Evolutionary conservation across 345 rosid genomes (phyloP).

Genomic region (Lepidium africanum): DNA sequence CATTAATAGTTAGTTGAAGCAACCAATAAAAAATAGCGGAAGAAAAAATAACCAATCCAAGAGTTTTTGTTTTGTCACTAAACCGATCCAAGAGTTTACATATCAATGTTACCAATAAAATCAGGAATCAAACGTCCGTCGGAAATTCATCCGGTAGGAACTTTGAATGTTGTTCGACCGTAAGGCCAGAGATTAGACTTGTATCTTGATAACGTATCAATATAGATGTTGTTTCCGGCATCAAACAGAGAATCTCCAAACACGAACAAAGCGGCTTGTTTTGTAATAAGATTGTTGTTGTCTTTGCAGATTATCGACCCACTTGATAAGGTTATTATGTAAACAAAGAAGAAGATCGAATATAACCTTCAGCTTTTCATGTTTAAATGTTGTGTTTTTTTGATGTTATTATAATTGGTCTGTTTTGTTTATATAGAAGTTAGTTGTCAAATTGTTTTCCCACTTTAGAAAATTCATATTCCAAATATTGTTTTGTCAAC

Average conservation of each 20-base stretch:
- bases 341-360: background rate
- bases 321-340: background rate
- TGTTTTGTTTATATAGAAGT: background rate
- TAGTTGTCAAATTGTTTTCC: too few species aligned
- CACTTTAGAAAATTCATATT: too few species aligned
- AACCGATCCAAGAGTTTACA: too few species aligned
- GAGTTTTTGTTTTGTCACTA: background rate
- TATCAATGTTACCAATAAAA: slow-evolving; percentile 25
- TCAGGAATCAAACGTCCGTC: slow-evolving; percentile 38
- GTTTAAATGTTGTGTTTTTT: background rate
- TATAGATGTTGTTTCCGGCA: slow-evolving; percentile 41
- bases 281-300: background rate
- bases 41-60: background rate
- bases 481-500: too few species aligned
- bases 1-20: too few species aligned
- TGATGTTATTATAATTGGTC: background rate
- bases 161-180: slow-evolving; percentile 31
- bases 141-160: slow-evolving; percentile 36
- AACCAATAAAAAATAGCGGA: too few species aligned
- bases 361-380: background rate
- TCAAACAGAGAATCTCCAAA: slow-evolving; percentile 48
- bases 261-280: slow-evolving; percentile 31
- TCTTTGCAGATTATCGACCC: background rate
- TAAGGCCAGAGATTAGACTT: slow-evolving; percentile 32
- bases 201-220: slow-evolving; percentile 6